These are phyloP conservation scores for Lasiodiplodia sp. DNA, from an alignment of 2,329 filamentous ascomycete species.

Conservation along the genomic window DNA sequence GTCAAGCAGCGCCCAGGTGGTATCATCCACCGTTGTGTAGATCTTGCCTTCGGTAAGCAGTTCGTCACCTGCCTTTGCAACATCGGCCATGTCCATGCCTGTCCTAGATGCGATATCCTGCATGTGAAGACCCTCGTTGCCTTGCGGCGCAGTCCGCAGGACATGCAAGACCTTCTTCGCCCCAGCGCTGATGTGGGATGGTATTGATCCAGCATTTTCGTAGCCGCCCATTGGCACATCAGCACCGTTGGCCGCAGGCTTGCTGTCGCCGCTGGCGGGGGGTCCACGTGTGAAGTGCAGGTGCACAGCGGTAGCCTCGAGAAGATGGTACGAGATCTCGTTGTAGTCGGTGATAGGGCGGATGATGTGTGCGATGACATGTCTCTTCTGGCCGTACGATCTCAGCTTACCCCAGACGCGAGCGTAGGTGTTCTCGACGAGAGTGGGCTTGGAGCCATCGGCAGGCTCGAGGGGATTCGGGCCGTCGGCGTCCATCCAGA, in stretches of 20 bases:
- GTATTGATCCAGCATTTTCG: neutral
- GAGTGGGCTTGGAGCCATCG: constrained; percentile 59
- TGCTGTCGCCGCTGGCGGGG: constrained; percentile 49
- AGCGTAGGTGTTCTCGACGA: constrained; percentile 79
- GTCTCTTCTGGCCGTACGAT: constrained; percentile 81
- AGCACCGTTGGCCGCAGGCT: constrained; percentile 38
- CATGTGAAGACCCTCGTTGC: constrained; percentile 83
- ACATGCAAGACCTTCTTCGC: constrained; percentile 76
- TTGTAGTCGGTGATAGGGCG: constrained; percentile 84
- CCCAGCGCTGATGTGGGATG: constrained; percentile 48
- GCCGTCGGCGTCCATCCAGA: constrained; percentile 75
- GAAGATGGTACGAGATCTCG: constrained; percentile 89
- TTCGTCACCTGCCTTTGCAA: constrained; percentile 81
- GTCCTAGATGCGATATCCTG: constrained; percentile 75
- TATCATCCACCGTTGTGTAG: constrained; percentile 91
- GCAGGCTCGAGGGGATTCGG: constrained; percentile 55
- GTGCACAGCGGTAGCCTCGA: constrained; percentile 90
- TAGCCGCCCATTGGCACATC: constrained; percentile 19
- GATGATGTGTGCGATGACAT: constrained; percentile 81
- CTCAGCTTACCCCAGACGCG: constrained; percentile 87
- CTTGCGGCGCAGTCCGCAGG: constrained; percentile 71
- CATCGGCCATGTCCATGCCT: constrained; percentile 72
- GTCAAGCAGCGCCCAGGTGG: constrained; percentile 88
- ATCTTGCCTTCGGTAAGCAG: constrained; percentile 76
- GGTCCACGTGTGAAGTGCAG: constrained; percentile 80